Base-by-base conservation (phyloP, 805 yeast genomes). In the Cyberlindnera euphorbiae region DNA sequence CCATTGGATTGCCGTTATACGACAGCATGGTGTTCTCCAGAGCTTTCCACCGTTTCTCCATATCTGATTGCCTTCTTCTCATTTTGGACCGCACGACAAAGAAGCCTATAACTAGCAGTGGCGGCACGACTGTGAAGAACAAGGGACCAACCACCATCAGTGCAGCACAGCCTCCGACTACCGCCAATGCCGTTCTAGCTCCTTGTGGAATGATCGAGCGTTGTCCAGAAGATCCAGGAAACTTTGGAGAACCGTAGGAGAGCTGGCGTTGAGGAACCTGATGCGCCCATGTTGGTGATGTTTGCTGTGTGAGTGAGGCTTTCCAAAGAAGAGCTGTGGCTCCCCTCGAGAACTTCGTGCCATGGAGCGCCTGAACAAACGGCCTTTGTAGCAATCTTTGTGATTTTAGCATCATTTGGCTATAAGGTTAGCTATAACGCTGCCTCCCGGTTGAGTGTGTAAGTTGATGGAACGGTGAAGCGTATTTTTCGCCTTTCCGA, bases 41-140 rank as follows among this genome's bases (percentile, higher is more conserved):
- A 4, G 33, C 21, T 5, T 39, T 32, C 47, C 50, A 49, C 15
- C 47, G 32, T 11, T 26, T 13, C 7, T 31, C 19, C 46, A 53
- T 37, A 4, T 44, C 52, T 3, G 18, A 21, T 2, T 32, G 26
- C 23, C 49, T 30, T 13, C 35, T 45, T 23, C 42, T 42, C 12
- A 33, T 14, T 9, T 24, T 26, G 17, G 38, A 26, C 17, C 36
- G 45, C 4, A 36, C 23, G 8, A 46, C 4, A 12, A 53, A 31
- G 23, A 40, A 40, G 8, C 47, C 49, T 28, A 51, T 53, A 17
- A 50, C 26, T 13, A 49, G 23, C 32, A 53, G 24, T 1, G 56
- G 56, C 3, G 58, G 58, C 1, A 45, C 35, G 1, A 49, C 40
- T 15, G 52, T 42, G 26, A 53, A 45, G 25, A 53, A 32, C 21